A percentile compares a stretch with the other conserved stretches of the same genome.
Evolutionary conservation across 257 asterid species (phyloP).

Genomic region (Ilex asprella): DNA sequence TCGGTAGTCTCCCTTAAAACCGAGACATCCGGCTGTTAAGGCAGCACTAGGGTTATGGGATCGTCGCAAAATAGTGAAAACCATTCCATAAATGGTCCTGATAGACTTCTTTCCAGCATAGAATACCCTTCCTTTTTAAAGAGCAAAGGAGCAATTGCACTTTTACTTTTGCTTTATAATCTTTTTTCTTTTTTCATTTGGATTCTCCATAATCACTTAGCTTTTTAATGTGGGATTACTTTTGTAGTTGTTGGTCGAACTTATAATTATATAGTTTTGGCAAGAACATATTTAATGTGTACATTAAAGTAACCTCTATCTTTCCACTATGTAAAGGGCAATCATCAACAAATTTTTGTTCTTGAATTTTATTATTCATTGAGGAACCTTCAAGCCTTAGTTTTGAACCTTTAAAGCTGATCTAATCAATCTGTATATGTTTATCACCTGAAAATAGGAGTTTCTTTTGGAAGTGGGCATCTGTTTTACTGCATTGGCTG

Average conservation of each 20-base stretch:
- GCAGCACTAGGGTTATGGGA: background rate
- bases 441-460: background rate
- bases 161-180: slow-evolving; percentile 44
- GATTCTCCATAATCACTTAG: slow-evolving; percentile 25
- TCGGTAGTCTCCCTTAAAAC: background rate
- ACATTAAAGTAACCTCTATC: slow-evolving; percentile 13
- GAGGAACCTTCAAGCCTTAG: slow-evolving; percentile 12
- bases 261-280: background rate
- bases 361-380: slow-evolving; percentile 22
- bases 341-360: slow-evolving; percentile 33
- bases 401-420: background rate
- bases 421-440: slow-evolving; percentile 2
- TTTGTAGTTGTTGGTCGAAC: slow-evolving; percentile 12
- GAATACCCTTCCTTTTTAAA: slow-evolving; percentile 31
- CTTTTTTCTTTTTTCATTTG: slow-evolving; percentile 19
- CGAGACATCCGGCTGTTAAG: background rate
- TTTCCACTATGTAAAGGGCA: slow-evolving; percentile 40
- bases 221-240: slow-evolving; percentile 16
- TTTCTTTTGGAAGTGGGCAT: slow-evolving; percentile 17
- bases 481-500: slow-evolving; percentile 17
- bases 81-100: slow-evolving; percentile 11
- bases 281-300: slow-evolving; percentile 10
- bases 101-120: slow-evolving; percentile 34
- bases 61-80: slow-evolving; percentile 12
- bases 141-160: slow-evolving; percentile 28